A percentile compares a stretch with the other conserved stretches of the same genome.
Evolutionary conservation across 805 yeast species (phyloP).

Genomic region (Torulaspora microellipsoides): DNA sequence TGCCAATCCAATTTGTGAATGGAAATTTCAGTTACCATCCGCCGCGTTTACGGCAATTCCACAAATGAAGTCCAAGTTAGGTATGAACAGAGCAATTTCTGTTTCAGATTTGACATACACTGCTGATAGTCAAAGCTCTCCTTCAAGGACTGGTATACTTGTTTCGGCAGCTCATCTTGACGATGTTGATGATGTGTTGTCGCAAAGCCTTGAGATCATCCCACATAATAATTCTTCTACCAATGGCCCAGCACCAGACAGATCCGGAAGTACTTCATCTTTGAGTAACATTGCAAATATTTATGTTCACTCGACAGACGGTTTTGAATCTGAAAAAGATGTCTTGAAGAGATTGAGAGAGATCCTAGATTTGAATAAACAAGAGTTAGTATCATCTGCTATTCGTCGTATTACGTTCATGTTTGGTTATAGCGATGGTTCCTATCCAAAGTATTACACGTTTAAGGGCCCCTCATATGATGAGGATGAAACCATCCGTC

Average conservation of each 20-base stretch:
- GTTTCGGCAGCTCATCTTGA: constrained; percentile 79
- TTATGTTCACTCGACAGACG: constrained; percentile 68
- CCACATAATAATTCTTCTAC: constrained; percentile 44
- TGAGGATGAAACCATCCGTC: constrained; percentile 93
- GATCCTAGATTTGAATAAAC: constrained; percentile 61
- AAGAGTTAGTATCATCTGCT: constrained; percentile 63
- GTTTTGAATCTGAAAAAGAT: constrained; percentile 66
- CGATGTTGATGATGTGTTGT: constrained; percentile 79
- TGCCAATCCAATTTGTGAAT: constrained; percentile 67
- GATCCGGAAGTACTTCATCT: constrained; percentile 36
- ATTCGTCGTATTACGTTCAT: constrained; percentile 93
- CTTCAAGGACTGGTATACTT: constrained; percentile 78
- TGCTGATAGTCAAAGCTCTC: constrained; percentile 62
- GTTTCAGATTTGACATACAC: constrained; percentile 88
- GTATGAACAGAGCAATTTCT: constrained; percentile 82
- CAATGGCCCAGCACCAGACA: constrained; percentile 47
- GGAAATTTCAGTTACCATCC: constrained; percentile 85
- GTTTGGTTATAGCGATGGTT: constrained; percentile 75
- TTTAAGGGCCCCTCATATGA: constrained; percentile 81
- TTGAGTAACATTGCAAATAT: constrained; percentile 81
- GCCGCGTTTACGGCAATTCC: constrained; percentile 74
- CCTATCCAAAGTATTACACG: constrained; percentile 93
- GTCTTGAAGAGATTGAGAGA: constrained; percentile 59
- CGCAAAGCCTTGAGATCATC: constrained; percentile 68
- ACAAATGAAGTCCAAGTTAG: constrained; percentile 41